Conservation (phyloP, 805 yeast genomes). For the Diddensiella caesifluorescens region DNA sequence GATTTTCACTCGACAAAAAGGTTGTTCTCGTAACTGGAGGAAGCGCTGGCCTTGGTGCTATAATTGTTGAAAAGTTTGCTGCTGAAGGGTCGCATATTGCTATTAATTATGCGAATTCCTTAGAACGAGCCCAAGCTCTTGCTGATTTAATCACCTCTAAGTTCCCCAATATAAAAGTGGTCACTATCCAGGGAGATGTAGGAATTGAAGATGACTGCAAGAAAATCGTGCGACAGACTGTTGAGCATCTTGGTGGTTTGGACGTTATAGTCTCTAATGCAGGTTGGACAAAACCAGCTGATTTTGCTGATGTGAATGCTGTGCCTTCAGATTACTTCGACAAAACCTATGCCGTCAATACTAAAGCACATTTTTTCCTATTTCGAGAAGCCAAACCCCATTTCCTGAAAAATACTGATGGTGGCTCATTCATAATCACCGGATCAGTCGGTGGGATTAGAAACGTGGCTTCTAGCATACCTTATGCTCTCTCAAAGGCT, state of each 20-base stretch:
- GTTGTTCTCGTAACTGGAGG: slow-evolving; percentile 42
- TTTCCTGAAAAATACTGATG: slow-evolving; percentile 30
- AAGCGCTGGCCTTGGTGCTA: slow-evolving; percentile 48
- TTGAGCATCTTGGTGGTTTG: slow-evolving; percentile 31
- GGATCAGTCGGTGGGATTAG: slow-evolving; percentile 35
- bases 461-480: slow-evolving; percentile 32
- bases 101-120: slow-evolving; percentile 17
- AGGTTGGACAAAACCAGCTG: slow-evolving; percentile 30
- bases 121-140: neutral
- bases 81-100: slow-evolving; percentile 41
- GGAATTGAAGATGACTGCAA: slow-evolving; percentile 20
- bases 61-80: slow-evolving; percentile 43
- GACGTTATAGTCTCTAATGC: slow-evolving; percentile 38
- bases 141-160: neutral
- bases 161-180: neutral
- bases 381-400: slow-evolving; percentile 30
- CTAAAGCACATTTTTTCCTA: slow-evolving; percentile 31
- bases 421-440: slow-evolving; percentile 37
- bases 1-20: slow-evolving; percentile 19
- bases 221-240: slow-evolving; percentile 29
- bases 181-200: slow-evolving; percentile 20
- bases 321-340: slow-evolving; percentile 25
- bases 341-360: slow-evolving; percentile 28
- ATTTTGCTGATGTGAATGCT: slow-evolving; percentile 27
- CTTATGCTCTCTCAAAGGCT: slow-evolving; percentile 35